Percentiles rank a stretch among this genome's conserved stretches.
These are phyloP conservation scores for Neonectria magnoliae DNA, from an alignment of 2,329 filamentous ascomycete genomes.

Conservation along the genomic window DNA sequence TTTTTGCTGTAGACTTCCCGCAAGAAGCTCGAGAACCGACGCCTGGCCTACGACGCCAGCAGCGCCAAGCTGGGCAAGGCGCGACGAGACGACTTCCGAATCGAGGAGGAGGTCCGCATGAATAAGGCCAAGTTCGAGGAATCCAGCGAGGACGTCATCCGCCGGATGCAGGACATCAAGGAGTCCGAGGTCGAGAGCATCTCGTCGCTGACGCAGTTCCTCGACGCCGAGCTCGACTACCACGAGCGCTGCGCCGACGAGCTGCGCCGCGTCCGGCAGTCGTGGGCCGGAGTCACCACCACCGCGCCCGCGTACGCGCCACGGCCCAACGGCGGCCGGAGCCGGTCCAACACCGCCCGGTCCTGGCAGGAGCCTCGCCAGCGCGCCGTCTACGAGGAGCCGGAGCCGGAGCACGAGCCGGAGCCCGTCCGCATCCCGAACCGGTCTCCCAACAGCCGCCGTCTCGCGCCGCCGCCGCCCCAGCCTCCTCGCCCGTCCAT, in stretches of 20 bases:
- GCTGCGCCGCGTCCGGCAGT: conserved; percentile 65
- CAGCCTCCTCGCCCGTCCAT: conserved; percentile 51
- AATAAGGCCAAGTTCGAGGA: conserved; percentile 98
- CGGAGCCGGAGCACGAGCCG: conserved; percentile 43
- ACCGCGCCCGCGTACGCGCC: conserved; percentile 35
- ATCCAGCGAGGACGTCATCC: conserved; percentile 87
- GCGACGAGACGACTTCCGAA: conserved; percentile 91
- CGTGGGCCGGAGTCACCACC: conserved; percentile 51
- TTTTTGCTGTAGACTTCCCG: conserved; percentile 66
- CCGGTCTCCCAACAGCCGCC: conserved; percentile 50
- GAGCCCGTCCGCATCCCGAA: conserved; percentile 56
- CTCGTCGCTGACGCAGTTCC: conserved; percentile 79
- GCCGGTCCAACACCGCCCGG: conserved; percentile 60
- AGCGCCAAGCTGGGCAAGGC: conserved; percentile 91
- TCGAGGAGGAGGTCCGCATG: conserved; percentile 90
- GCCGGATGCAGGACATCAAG: conserved; percentile 96
- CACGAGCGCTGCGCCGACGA: conserved; percentile 92
- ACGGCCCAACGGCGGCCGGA: conserved; percentile 42
- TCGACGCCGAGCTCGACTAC: conserved; percentile 90
- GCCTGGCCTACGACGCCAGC: conserved; percentile 90
- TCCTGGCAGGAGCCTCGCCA: conserved; percentile 55
- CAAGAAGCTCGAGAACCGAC: conserved; percentile 92
- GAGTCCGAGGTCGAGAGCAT: conserved; percentile 88
- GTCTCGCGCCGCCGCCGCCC: conserved; percentile 47
- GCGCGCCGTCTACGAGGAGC: conserved; percentile 48